These are phyloP conservation scores for Medicago lupulina DNA, from an alignment of 306 rosid genomes.

Conservation along the genomic window DNA sequence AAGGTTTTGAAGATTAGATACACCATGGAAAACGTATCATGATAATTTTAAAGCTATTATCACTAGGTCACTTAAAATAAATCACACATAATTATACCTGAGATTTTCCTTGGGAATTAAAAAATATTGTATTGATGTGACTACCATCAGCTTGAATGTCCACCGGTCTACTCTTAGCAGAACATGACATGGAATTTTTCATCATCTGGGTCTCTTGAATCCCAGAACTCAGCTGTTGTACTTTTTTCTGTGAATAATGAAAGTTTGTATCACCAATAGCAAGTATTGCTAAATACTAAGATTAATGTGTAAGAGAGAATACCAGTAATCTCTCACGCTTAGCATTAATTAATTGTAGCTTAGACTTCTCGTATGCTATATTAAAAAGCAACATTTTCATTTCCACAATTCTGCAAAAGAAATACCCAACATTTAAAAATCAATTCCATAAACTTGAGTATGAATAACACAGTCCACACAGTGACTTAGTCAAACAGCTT, in stretches of 20 bases:
- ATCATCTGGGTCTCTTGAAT: conserved; percentile 68
- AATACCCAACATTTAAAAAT: conserved; percentile 41
- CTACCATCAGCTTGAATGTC: conserved; percentile 48
- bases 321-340: conserved; percentile 75
- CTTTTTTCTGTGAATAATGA: conserved; percentile 62
- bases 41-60: background rate
- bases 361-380: conserved; percentile 71
- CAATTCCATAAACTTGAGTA: conserved; percentile 39
- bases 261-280: conserved; percentile 41
- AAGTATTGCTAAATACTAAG: conserved; percentile 34
- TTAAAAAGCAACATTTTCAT: conserved; percentile 57
- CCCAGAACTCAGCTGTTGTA: conserved; percentile 60
- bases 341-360: conserved; percentile 63
- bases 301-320: conserved; percentile 41
- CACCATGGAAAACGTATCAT: background rate
- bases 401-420: conserved; percentile 64
- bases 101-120: conserved; percentile 50
- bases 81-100: conserved; percentile 54
- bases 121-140: conserved; percentile 42
- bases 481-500: conserved; percentile 26
- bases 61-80: conserved; percentile 33
- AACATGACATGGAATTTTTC: conserved; percentile 48
- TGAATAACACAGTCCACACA: conserved; percentile 28
- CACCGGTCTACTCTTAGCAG: conserved; percentile 44
- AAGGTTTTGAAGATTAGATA: background rate